A percentile compares a stretch with the other conserved stretches of the same genome.
These are phyloP conservation scores for Neopestalotiopsis rosae DNA, from an alignment of 2,329 filamentous ascomycete genomes.

Conservation along the genomic window DNA sequence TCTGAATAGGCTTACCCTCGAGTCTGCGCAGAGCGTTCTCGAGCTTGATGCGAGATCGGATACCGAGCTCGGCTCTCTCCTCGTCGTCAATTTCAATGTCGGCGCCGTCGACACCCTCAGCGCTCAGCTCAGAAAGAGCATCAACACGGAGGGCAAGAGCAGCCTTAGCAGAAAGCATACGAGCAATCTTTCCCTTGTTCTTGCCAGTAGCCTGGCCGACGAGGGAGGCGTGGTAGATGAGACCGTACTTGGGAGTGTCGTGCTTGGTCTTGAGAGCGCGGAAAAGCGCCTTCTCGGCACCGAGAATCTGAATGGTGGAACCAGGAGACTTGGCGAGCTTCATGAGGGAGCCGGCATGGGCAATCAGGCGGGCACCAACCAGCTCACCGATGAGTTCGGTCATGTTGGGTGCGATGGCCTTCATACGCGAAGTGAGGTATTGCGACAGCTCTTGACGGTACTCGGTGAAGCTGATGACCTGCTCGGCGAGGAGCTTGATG, in stretches of 20 bases:
- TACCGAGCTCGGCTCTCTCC: conserved; percentile 82
- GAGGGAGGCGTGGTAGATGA: conserved; percentile 89
- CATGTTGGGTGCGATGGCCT: conserved; percentile 94
- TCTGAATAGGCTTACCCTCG: conserved; percentile 87
- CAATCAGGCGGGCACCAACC: conserved; percentile 92
- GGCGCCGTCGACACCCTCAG: conserved; percentile 60
- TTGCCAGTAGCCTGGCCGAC: conserved; percentile 96
- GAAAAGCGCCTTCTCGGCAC: conserved; percentile 98
- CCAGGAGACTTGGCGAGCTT: conserved; percentile 94
- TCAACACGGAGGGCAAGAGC: conserved; percentile 93
- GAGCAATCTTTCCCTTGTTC: conserved; percentile 99
- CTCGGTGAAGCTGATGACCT: conserved; percentile 90
- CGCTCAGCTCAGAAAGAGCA: conserved; percentile 79
- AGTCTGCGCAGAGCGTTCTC: conserved; percentile 78
- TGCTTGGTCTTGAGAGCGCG: conserved; percentile 98
- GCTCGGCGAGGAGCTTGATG: conserved; percentile 88
- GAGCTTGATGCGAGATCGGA: conserved; percentile 72
- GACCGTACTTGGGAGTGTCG: conserved; percentile 97
- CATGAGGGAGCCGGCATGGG: conserved; percentile 92
- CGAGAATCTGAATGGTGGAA: conserved; percentile 96
- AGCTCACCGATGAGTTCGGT: conserved; percentile 92
- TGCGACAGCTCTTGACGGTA: conserved; percentile 87
- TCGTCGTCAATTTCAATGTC: conserved; percentile 78
- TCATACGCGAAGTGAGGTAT: conserved; percentile 93
- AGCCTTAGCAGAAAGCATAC: conserved; percentile 93